These are phyloP conservation scores for rapeseed (Brassica napus) DNA, from an alignment of 345 rosid species.

Conservation along the genomic window DNA sequence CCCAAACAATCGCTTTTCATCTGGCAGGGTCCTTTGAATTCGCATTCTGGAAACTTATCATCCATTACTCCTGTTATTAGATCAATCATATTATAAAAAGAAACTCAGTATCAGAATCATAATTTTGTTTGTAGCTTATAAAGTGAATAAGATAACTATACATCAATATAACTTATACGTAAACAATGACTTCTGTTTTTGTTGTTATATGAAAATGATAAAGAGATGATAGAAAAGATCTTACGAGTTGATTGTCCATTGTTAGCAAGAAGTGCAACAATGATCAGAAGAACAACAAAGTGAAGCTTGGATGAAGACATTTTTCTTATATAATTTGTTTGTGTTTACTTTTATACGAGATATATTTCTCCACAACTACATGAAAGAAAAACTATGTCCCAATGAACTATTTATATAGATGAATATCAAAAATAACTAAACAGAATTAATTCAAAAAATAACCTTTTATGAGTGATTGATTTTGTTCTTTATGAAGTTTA, in stretches of 20 bases:
- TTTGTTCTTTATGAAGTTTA: slow-evolving; percentile 10
- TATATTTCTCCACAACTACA: not conserved
- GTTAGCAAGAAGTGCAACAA: slow-evolving; percentile 29
- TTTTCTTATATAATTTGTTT: not conserved
- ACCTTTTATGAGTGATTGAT: not conserved
- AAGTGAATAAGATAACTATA: not conserved
- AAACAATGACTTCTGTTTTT: not conserved
- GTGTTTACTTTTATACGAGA: not conserved
- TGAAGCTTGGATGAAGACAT: slow-evolving; percentile 27
- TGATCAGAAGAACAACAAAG: slow-evolving; percentile 21
- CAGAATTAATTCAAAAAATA: not conserved
- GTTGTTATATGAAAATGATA: not conserved
- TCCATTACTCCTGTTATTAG: slow-evolving; percentile 15
- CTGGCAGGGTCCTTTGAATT: slow-evolving; percentile 30
- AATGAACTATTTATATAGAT: slow-evolving; percentile 2
- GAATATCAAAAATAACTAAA: not conserved
- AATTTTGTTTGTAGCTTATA: not conserved
- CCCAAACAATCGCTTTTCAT: slow-evolving; percentile 15
- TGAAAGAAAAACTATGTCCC: not conserved
- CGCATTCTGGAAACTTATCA: slow-evolving; percentile 20
- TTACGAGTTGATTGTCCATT: slow-evolving; percentile 14
- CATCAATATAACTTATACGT: not conserved
- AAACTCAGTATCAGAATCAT: no score
- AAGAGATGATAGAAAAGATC: not conserved
- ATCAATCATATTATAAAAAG: not conserved